These are phyloP conservation scores for Suhomyces choctaworum DNA, from an alignment of 1,139 yeast species.

Conservation along the genomic window DNA sequence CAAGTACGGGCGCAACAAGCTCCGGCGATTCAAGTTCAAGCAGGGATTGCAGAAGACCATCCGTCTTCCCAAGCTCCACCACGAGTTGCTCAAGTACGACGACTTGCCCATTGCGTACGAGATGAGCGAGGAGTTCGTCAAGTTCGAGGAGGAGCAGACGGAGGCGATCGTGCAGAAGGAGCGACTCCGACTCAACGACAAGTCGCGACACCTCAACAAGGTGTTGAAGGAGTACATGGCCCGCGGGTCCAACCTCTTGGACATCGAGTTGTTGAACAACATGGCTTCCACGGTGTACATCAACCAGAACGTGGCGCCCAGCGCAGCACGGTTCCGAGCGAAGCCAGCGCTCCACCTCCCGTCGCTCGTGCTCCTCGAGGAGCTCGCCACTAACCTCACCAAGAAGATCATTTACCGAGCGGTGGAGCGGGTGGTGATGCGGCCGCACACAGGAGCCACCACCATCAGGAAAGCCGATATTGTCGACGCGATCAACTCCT, in stretches of 20 bases:
- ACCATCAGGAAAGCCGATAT: slow-evolving; percentile 5
- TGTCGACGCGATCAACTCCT: slow-evolving; percentile 5
- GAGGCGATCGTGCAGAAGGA: slow-evolving; percentile 24
- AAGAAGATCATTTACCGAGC: slow-evolving; percentile 10
- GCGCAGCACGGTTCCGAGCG: background rate
- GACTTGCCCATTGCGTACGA: slow-evolving; percentile 58
- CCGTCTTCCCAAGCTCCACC: slow-evolving; percentile 11
- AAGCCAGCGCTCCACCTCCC: slow-evolving; percentile 8
- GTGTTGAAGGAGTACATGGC: slow-evolving; percentile 7
- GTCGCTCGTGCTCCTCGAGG: slow-evolving; percentile 14
- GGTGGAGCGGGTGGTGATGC: slow-evolving; percentile 7
- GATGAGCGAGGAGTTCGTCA: slow-evolving; percentile 48
- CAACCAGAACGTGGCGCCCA: slow-evolving; percentile 8
- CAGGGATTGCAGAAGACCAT: slow-evolving; percentile 11
- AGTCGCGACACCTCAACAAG: slow-evolving; percentile 10
- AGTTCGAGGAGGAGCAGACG: slow-evolving; percentile 50
- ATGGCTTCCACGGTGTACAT: slow-evolving; percentile 4
- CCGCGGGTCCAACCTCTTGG: slow-evolving; percentile 5
- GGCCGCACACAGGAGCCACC: background rate
- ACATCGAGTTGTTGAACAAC: slow-evolving; percentile 8
- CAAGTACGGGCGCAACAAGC: slow-evolving; percentile 16
- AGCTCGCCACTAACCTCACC: slow-evolving; percentile 10
- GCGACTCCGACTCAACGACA: slow-evolving; percentile 17
- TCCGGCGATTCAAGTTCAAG: slow-evolving; percentile 11
- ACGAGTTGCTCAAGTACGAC: slow-evolving; percentile 29